Evolutionary conservation across 1,284 basidiomycete species (phyloP), one percentile per base, ranked within the genome.

Genomic region (Pisolithus thermaeus): DNA sequence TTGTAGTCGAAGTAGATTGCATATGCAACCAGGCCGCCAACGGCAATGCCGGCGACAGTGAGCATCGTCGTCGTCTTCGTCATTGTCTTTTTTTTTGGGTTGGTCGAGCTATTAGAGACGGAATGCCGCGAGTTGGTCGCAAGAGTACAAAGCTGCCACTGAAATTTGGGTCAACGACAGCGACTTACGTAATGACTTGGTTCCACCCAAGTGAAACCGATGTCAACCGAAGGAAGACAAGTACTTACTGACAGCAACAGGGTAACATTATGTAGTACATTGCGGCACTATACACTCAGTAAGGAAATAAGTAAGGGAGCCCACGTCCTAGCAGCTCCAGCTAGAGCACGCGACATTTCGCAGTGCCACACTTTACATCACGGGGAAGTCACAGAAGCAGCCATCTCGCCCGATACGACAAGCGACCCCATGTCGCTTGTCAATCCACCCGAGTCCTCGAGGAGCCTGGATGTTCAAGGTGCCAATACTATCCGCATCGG

Each of bases 1-100:
- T 83, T 90, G 77, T 97, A 88, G 79, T 99, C 96, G 67, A 98
- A 99, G 73, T 95, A 98, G 52, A 83, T 76, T 36, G 87, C 90
- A 68, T 96, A 97, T 18, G 83, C 89, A 48, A 88, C 70, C 40
- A 87, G 63, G 47, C 83, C 81, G 25, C 82, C 76, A 44, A 83
- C 71, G 32, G 88, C 81, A 62, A 87, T 73, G 50, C 84, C 81
- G 46, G 87, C 80, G 63, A 87, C 76, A 56, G 89, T 80, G 67
- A 81, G 65, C 52, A 74, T 60, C 53, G 67, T 73, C 55, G 71
- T 61, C 42, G 72, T 63, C 66, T 71, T 72, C 60, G 66, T 64
- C 76, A 77, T 79, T 58, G 63, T 65, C 14, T 35, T 32, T 35
- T 35, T 35, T 35, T 5, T 8, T 30, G 7, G 28, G 28, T 35